Base-by-base conservation (phyloP, 2,329 filamentous ascomycete species). In the Cephalotrichum gorgonifer region DNA sequence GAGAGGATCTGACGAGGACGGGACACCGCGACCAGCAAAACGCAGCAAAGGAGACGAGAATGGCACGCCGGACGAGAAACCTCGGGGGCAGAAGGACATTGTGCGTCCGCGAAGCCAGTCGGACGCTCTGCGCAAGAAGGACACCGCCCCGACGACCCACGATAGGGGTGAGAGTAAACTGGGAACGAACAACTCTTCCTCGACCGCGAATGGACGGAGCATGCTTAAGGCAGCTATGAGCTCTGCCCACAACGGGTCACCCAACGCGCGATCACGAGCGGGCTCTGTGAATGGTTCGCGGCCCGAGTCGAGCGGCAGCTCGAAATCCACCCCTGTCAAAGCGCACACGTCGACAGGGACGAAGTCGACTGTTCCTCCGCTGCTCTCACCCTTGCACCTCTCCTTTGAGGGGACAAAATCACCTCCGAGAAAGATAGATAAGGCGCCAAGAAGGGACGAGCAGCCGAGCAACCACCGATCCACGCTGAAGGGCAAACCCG, bases 311-410 rank as follows among this genome's bases (percentile, higher is more conserved):
- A 50, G 53, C 56, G 27, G 51, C 51, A 4, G 58, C 61, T 27
- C 68, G 57, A 54, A 66, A 58, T 27, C 65, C 42, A 61, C 63
- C 6, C 63, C 70, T 12, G 65, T 56, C 52, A 71, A 71, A n/a
- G 15, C 28, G 28, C 35, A 28, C 26, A 28, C 23, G 14, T 69
- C 72, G 20, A 53, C 57, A 11, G 56, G 60, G 11, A 57, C 63
- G 2, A 72, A 69, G 53, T 54, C 67, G 25, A 60, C 62, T 23
- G 64, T 80, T 6, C 76, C 76, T 8, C 73, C 71, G 3, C 56
- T 80, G 27, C 57, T 80, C 14, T 80, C 76, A 1, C 76, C 76
- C 1, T 61, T 77, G 1, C 70, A 68, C 31, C 63, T 77, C 11
- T 66, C 65, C 33, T 65, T 74, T 25, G 70, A 71, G 30, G 64